These are phyloP conservation scores for Syzygium aqueum DNA, from an alignment of 345 rosid species.

Conservation along the genomic window DNA sequence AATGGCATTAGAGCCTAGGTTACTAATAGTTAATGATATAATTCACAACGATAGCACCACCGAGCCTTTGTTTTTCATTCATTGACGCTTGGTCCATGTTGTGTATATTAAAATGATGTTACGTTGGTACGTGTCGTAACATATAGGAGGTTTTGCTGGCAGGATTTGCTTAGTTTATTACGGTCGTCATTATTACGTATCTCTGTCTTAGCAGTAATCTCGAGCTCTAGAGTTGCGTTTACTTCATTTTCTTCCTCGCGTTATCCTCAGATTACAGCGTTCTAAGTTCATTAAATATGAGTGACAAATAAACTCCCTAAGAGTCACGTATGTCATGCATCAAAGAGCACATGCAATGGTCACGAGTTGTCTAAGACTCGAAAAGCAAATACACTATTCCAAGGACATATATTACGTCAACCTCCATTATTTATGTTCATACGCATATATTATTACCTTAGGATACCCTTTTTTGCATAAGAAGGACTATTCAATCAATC, in stretches of 20 bases:
- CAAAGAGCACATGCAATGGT: background rate
- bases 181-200: background rate
- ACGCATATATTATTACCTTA: background rate
- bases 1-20: too few relatives aligned
- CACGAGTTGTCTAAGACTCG: background rate
- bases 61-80: background rate
- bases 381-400: background rate
- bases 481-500: background rate
- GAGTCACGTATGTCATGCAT: background rate
- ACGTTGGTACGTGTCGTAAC: background rate
- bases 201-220: background rate
- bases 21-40: background rate
- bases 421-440: background rate
- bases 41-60: background rate
- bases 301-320: background rate
- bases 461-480: background rate
- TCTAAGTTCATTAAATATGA: background rate
- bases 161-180: background rate
- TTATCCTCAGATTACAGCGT: background rate
- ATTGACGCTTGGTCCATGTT: rapidly evolving
- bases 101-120: background rate
- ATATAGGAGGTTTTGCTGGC: background rate
- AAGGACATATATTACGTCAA: background rate
- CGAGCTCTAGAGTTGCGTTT: background rate
- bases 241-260: background rate